These are phyloP conservation scores for Camellia sinensis DNA, from an alignment of 148 eudicot genomes.

Conservation along the genomic window DNA sequence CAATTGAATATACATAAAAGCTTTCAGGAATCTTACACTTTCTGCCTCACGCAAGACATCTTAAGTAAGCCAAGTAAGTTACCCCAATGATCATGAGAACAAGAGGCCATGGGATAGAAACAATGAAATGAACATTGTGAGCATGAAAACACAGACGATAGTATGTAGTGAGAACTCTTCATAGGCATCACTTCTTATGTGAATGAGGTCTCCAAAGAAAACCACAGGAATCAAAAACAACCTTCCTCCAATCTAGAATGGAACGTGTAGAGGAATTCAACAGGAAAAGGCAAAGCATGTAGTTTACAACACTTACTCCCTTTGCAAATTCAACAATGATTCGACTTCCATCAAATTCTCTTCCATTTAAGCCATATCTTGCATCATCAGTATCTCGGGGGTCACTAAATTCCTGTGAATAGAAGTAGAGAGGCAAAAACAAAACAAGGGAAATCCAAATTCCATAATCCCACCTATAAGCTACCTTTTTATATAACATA, in stretches of 20 bases:
- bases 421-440: conserved; percentile 16
- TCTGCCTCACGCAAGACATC: too few species aligned
- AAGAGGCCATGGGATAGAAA: neutral
- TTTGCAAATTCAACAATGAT: conserved; percentile 78
- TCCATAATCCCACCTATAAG: neutral
- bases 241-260: neutral
- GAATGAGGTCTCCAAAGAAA: neutral
- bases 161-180: neutral
- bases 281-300: neutral
- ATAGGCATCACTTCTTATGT: neutral
- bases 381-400: conserved; percentile 98
- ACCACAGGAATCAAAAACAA: neutral
- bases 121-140: neutral
- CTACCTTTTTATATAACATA: conserved; percentile 24
- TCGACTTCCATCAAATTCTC: conserved; percentile 68
- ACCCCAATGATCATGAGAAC: neutral
- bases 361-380: conserved; percentile 63
- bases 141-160: neutral
- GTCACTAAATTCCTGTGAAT: conserved; percentile 79
- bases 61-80: neutral
- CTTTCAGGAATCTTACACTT: too few species aligned
- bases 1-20: too few species aligned
- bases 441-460: conserved; percentile 23
- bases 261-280: neutral
- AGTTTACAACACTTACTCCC: conserved; percentile 53